Evolutionary conservation across 192 early-diverging fungal species (phyloP), one percentile per base, ranked within the genome.

Genomic region (Umbelopsis vinacea): DNA sequence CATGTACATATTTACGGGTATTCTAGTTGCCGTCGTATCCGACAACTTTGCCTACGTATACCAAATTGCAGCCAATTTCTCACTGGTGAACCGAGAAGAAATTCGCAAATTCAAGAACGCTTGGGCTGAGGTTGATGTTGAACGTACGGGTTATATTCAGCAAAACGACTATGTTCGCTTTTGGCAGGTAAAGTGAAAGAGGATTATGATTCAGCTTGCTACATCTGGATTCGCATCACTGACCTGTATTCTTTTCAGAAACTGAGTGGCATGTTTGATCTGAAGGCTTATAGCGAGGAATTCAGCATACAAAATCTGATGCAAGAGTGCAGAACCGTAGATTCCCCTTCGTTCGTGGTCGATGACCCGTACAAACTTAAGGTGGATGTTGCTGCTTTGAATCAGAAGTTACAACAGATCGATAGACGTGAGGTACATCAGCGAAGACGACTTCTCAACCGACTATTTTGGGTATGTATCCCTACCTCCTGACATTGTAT

Each of bases 31-130:
- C 15, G 85, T 89, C 24, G 88, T 89, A 43, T 73, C 81, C 38
- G 86, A 89, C 70, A 89, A 88, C 66, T 89, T 89, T 53, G 84
- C 86, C 7, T 89, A 89, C 60, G 82, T 84, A 6, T 86, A 89
- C 66, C 88, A 89, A 71, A 85, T 89, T 38, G 81, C 84, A 4
- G 84, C 85, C 6, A 78, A 83, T 26, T 89, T 87, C 63, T 87
- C 87, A 9, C 35, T 87, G 37, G 81, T 89, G 7, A 89, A 76
- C 35, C 73, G 87, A 46, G 87, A 89, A 23, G 85, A 89, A 74
- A 89, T 89, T 29, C 80, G 87, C 69, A 76, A 83, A 71, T 88
- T 80, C 67, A 88, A 88, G 52, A 83, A 80, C 45, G 78, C 78
- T 26, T 88, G 87, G 87, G 75, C 77, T 29, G 78, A 67, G 19